These are phyloP conservation scores for Sequoiadendron giganteum DNA, from an alignment of 75 land plant genomes.

Conservation along the genomic window DNA sequence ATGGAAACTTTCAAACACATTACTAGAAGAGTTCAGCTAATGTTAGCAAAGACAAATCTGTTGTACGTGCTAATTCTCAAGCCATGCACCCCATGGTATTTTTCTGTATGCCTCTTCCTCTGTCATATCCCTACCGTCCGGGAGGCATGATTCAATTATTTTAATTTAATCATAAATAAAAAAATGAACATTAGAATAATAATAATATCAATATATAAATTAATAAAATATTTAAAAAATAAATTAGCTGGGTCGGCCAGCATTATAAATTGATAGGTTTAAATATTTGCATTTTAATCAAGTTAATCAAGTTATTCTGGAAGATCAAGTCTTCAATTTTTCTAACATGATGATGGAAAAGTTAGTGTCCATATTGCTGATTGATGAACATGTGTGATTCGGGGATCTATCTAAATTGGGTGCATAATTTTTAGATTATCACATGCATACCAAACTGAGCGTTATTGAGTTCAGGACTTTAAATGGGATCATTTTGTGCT, in stretches of 20 bases:
- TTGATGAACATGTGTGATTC: neutral
- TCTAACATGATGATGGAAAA: neutral
- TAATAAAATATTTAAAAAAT: too few relatives aligned
- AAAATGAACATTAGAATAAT: too few relatives aligned
- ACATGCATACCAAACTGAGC: neutral
- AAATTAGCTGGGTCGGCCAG: too few relatives aligned
- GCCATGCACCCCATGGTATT: neutral
- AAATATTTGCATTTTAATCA: too few relatives aligned
- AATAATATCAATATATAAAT: too few relatives aligned
- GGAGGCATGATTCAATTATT: too few relatives aligned
- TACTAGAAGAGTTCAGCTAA: conserved; percentile 4
- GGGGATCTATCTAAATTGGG: neutral
- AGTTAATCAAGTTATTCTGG: too few relatives aligned
- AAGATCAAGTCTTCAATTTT: too few relatives aligned
- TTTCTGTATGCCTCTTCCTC: neutral
- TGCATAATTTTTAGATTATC: neutral
- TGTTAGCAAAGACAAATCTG: neutral
- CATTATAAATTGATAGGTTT: too few relatives aligned
- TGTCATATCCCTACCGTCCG: too few relatives aligned
- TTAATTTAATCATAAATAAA: too few relatives aligned
- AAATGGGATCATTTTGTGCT: neutral
- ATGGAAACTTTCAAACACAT: conserved; percentile 10
- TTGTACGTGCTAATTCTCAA: neutral
- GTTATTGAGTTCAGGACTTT: neutral
- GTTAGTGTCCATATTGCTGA: neutral